phyloP scores from a whole-genome alignment of 805 yeast species.

The Priceomyces carsonii region DNA sequence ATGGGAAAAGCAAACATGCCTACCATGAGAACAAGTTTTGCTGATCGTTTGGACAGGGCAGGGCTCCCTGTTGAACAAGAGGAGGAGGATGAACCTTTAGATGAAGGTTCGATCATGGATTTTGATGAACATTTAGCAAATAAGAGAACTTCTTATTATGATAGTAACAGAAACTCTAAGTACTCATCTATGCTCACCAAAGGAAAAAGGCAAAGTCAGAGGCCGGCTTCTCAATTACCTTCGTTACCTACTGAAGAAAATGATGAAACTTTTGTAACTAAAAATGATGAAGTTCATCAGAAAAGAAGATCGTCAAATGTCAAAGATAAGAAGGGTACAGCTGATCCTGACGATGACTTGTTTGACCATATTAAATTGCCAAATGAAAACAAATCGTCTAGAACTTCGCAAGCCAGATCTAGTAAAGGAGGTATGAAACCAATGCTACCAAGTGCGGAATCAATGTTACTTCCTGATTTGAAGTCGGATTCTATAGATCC shows the following conservation, averaged over 20 bases:
- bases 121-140: constrained; percentile 41
- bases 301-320: constrained; percentile 14
- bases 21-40: constrained; percentile 41
- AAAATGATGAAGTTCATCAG: constrained; percentile 23
- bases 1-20: constrained; percentile 14
- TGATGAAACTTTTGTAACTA: constrained; percentile 46
- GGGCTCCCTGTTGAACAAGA: constrained; percentile 28
- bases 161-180: constrained; percentile 27
- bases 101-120: constrained; percentile 40
- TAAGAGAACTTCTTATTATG: constrained; percentile 41
- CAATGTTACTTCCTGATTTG: constrained; percentile 35
- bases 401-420: constrained; percentile 1
- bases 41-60: constrained; percentile 41
- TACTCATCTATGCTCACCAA: constrained; percentile 9
- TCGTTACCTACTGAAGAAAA: constrained; percentile 23
- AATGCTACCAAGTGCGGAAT: constrained; percentile 34
- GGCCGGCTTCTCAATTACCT: constrained; percentile 32
- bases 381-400: constrained; percentile 22
- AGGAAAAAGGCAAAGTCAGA: constrained; percentile 11
- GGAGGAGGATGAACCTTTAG: constrained; percentile 32
- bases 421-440: constrained; percentile 18
- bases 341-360: constrained; percentile 28
- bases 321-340: constrained; percentile 19
- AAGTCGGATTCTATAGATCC: constrained; percentile 8
- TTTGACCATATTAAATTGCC: constrained; percentile 53